Evolutionary conservation across 345 rosid genomes (phyloP).

Genomic region (Streptanthus diversifolius): DNA sequence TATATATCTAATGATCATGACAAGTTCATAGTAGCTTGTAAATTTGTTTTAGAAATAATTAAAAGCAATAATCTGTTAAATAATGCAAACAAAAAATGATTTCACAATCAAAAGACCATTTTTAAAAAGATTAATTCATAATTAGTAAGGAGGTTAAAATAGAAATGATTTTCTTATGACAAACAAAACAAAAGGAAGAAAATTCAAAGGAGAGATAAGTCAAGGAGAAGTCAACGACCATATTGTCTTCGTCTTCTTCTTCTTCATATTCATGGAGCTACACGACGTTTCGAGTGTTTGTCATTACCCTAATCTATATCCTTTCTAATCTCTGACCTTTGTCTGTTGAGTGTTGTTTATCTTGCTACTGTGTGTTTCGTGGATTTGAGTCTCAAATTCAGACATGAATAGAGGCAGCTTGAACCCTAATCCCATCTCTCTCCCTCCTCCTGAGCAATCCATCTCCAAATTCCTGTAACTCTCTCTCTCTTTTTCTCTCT

Average conservation of each 20-base stretch:
- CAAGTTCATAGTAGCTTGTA: background rate
- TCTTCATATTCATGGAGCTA: conserved; percentile 13
- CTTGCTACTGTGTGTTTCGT: conserved; percentile 2
- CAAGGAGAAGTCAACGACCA: conserved; percentile 30
- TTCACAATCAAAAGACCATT: conserved; percentile 7
- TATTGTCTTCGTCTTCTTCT: conserved; percentile 26
- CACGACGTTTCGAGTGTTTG: conserved; percentile 16
- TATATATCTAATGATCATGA: background rate
- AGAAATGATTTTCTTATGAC: background rate
- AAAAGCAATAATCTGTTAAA: background rate
- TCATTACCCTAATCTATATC: conserved; percentile 13
- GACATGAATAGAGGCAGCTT: conserved; percentile 58
- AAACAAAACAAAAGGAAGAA: background rate
- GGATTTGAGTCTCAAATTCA: conserved; percentile 6
- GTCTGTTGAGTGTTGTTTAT: background rate
- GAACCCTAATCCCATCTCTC: conserved; percentile 46
- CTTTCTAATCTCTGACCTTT: background rate
- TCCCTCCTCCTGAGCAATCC: conserved; percentile 61
- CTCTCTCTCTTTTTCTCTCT: conserved; percentile 32
- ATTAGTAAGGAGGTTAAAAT: background rate
- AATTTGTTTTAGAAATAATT: background rate
- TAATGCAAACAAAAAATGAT: background rate
- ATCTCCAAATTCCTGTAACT: conserved; percentile 68
- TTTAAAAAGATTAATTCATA: background rate
- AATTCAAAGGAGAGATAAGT: conserved; percentile 18